These are phyloP conservation scores for Chloranthus sessilifolius DNA, from an alignment of 164 flowering plant genomes.

Conservation along the genomic window DNA sequence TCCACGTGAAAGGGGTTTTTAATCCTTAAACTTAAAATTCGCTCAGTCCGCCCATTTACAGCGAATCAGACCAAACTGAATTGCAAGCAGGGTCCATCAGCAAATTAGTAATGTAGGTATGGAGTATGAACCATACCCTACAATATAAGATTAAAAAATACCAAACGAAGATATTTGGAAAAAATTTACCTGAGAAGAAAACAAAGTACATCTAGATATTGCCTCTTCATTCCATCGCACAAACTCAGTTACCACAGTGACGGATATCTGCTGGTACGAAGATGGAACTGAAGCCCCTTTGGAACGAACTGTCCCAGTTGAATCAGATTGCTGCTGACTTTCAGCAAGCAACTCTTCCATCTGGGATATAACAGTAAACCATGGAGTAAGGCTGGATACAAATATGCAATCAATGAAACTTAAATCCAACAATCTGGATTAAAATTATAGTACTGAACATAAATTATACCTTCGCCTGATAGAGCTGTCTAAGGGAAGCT, in stretches of 20 bases:
- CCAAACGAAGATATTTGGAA: too few relatives aligned
- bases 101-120: too few relatives aligned
- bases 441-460: background rate
- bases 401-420: constrained; percentile 2
- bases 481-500: constrained; percentile 84
- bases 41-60: too few relatives aligned
- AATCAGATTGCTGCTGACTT: constrained; percentile 60
- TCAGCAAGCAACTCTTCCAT: constrained; percentile 92
- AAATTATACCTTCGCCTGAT: constrained; percentile 70
- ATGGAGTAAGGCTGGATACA: too few relatives aligned
- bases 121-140: too few relatives aligned
- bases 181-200: constrained; percentile 89
- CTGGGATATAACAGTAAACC: constrained; percentile 29
- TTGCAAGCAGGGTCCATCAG: too few relatives aligned
- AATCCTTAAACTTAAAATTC: too few relatives aligned
- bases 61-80: too few relatives aligned
- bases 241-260: constrained; percentile 94
- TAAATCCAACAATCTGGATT: background rate
- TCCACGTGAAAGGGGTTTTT: too few relatives aligned
- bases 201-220: constrained; percentile 79
- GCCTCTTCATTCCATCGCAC: constrained; percentile 99
- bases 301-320: constrained; percentile 77
- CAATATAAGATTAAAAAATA: too few relatives aligned
- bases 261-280: constrained; percentile 89
- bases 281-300: constrained; percentile 78